Conservation (phyloP, 192 early-diverging fungal genomes). For the Rhizoclosmatium globosum region DNA sequence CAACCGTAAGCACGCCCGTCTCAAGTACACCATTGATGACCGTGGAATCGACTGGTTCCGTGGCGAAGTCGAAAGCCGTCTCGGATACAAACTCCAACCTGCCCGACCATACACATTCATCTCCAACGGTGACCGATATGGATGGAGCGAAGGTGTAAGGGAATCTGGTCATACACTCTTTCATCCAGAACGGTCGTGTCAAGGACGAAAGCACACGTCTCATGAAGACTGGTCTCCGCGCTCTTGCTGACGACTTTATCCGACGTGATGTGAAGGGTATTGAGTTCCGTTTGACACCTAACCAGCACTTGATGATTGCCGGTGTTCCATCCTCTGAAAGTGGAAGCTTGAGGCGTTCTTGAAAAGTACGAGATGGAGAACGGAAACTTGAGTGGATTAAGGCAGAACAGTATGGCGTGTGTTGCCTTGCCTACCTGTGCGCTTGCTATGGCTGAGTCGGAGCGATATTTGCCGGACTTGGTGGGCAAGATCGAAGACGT, state of each 20-base stretch:
- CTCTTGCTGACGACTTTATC: constrained; percentile 62
- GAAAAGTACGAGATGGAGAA: constrained; percentile 86
- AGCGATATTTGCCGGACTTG: constrained; percentile 91
- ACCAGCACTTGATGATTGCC: constrained; percentile 87
- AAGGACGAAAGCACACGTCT: constrained; percentile 71
- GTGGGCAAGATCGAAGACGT: constrained; percentile 81
- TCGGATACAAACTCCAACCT: constrained; percentile 76
- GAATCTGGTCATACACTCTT: constrained; percentile 86
- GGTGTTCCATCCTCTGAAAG: constrained; percentile 62
- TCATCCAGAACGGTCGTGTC: constrained; percentile 91
- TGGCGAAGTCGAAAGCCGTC: constrained; percentile 80
- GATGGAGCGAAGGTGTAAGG: constrained; percentile 82
- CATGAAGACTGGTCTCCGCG: constrained; percentile 80
- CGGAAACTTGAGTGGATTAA: constrained; percentile 77
- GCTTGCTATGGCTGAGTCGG: constrained; percentile 96
- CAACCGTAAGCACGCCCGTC: constrained; percentile 97
- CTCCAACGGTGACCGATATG: constrained; percentile 93
- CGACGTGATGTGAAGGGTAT: constrained; percentile 64
- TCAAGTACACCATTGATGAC: constrained; percentile 99
- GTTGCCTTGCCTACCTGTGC: constrained; percentile 95
- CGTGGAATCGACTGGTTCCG: constrained; percentile 92
- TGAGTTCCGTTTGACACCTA: constrained; percentile 89
- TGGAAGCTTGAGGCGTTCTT: constrained; percentile 74
- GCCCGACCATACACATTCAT: constrained; percentile 80
- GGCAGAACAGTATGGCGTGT: constrained; percentile 94